phyloP scores from a whole-genome alignment of 1,284 basidiomycete genomes.

The Sanguinoderma infundibulare region DNA sequence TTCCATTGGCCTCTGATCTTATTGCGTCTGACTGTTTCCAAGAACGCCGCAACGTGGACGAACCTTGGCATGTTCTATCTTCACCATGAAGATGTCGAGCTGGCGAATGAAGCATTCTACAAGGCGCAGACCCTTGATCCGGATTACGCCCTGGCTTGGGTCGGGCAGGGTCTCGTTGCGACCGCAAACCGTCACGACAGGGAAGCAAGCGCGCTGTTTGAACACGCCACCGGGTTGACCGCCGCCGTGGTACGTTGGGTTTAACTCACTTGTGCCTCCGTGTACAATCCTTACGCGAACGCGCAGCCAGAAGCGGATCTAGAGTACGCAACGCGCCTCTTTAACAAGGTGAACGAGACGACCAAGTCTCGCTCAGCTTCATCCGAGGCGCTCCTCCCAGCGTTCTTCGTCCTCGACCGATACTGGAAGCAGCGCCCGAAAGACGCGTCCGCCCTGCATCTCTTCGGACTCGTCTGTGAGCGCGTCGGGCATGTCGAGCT shows the following conservation, averaged over 20 bases:
- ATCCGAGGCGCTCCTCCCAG: constrained; percentile 62
- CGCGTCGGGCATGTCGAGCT: constrained; percentile 74
- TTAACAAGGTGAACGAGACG: constrained; percentile 47
- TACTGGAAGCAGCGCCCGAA: constrained; percentile 73
- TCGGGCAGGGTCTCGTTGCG: constrained; percentile 90
- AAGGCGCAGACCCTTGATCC: constrained; percentile 93
- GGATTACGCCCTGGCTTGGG: constrained; percentile 90
- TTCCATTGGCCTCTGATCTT: neutral
- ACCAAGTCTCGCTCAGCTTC: constrained; percentile 31
- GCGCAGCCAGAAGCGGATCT: constrained; percentile 76
- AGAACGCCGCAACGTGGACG: constrained; percentile 84
- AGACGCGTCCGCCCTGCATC: constrained; percentile 82
- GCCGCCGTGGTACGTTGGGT: constrained; percentile 64
- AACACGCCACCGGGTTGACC: constrained; percentile 81
- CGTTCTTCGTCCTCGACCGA: constrained; percentile 82
- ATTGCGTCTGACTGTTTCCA: constrained; percentile 36
- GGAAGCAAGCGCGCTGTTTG: constrained; percentile 76
- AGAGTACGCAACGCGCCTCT: constrained; percentile 72
- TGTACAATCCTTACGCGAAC: constrained; percentile 39
- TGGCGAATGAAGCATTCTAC: constrained; percentile 88
- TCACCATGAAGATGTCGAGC: constrained; percentile 78
- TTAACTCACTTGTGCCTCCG: neutral
- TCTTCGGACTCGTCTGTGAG: constrained; percentile 89
- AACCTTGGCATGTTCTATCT: constrained; percentile 92
- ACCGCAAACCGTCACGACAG: constrained; percentile 62